Evolutionary conservation across 257 asterid species (phyloP).

Genomic region (Solanum chilense): DNA sequence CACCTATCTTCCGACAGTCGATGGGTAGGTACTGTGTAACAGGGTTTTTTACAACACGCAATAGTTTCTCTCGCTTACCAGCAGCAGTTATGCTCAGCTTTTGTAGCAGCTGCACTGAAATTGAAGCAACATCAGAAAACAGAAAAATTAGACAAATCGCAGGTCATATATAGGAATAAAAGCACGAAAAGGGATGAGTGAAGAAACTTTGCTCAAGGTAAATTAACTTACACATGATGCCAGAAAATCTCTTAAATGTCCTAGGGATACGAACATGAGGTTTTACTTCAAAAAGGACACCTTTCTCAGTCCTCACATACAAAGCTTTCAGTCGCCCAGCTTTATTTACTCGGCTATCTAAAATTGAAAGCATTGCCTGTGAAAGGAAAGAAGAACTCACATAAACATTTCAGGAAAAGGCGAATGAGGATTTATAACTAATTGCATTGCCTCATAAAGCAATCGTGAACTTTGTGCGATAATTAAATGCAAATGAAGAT

Average conservation of each 20-base stretch:
- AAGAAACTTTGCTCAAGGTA: not conserved
- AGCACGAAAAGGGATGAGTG: not conserved
- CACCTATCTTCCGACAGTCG: conserved; percentile 77
- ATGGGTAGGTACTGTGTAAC: conserved; percentile 71
- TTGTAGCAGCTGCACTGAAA: conserved; percentile 78
- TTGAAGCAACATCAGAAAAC: not conserved
- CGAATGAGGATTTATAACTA: not conserved
- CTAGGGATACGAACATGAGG: conserved; percentile 92
- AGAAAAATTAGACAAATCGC: not conserved
- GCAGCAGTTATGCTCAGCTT: conserved; percentile 57
- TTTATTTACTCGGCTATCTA: conserved; percentile 84
- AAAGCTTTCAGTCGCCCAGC: conserved; percentile 69
- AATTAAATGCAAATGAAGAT: not conserved
- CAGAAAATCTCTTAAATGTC: conserved; percentile 74
- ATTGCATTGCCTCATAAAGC: not conserved
- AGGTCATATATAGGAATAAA: not conserved
- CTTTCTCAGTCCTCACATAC: conserved; percentile 75
- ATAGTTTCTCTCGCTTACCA: conserved; percentile 63
- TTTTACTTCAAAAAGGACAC: conserved; percentile 68
- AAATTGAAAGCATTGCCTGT: conserved; percentile 71
- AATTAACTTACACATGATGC: conserved; percentile 71
- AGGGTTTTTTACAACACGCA: conserved; percentile 70
- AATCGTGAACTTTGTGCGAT: not conserved
- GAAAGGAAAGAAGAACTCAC: not conserved
- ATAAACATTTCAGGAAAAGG: not conserved